These are phyloP conservation scores for Geotrichum cucujoidarum DNA, from an alignment of 1,139 yeast species.

Conservation along the genomic window DNA sequence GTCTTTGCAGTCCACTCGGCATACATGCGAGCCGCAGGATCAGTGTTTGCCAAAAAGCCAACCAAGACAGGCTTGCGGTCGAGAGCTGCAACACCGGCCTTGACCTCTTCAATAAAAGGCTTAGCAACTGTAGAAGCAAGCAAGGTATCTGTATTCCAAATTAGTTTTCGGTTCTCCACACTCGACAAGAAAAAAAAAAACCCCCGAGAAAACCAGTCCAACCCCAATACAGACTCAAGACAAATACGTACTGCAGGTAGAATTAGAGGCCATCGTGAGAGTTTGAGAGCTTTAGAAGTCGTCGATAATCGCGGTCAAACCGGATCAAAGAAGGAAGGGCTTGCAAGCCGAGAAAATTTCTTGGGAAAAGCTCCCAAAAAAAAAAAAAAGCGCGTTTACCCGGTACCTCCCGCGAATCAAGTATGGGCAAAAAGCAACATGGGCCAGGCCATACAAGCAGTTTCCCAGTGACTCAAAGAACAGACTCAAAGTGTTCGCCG, in stretches of 20 bases:
- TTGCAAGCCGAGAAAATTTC: no score
- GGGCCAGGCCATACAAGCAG: no score
- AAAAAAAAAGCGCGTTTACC: slow-evolving; percentile 1
- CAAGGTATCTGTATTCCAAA: slow-evolving; percentile 65
- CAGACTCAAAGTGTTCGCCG: background rate
- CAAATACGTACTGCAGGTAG: slow-evolving; percentile 16
- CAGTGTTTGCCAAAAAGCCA: slow-evolving; percentile 85
- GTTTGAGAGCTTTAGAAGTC: background rate
- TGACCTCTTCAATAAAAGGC: slow-evolving; percentile 68
- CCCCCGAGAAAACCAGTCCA: background rate
- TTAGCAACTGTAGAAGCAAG: slow-evolving; percentile 86
- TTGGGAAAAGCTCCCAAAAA: background rate
- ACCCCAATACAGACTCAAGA: background rate
- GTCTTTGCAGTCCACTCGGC: slow-evolving; percentile 96
- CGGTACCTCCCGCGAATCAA: background rate
- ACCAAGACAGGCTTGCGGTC: slow-evolving; percentile 64
- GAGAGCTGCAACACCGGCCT: slow-evolving; percentile 50
- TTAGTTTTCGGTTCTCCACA: no score
- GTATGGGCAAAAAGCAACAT: no score
- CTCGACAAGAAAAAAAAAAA: background rate
- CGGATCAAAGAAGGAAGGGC: background rate
- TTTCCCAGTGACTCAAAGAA: no score
- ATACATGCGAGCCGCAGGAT: slow-evolving; percentile 92
- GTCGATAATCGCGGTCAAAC: slow-evolving; percentile 4
- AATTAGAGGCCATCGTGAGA: slow-evolving; percentile 7